Evolutionary conservation across 2,329 filamentous ascomycete species (phyloP).

Genomic region (Nemania bipapillata): DNA sequence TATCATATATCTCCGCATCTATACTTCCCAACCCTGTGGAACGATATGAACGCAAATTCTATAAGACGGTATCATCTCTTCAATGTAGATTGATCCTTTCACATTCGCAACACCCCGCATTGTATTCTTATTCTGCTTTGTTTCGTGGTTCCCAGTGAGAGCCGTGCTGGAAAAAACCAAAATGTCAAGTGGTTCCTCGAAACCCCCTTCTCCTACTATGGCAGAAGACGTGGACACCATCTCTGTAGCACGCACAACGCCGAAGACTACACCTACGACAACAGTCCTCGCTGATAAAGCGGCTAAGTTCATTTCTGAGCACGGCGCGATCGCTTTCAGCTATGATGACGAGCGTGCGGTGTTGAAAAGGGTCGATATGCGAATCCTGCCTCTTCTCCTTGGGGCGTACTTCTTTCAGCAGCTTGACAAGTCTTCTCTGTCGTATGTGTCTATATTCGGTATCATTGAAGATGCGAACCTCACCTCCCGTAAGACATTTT

Average conservation of each 20-base stretch:
- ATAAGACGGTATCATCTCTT: background rate
- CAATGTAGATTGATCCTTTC: background rate
- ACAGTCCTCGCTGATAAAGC: slow-evolving; percentile 54
- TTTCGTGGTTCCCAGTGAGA: background rate
- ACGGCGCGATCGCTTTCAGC: slow-evolving; percentile 56
- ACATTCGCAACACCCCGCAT: background rate
- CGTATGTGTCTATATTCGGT: slow-evolving; percentile 62
- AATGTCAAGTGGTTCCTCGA: slow-evolving; percentile 39
- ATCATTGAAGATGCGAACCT: slow-evolving; percentile 50
- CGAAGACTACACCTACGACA: slow-evolving; percentile 22
- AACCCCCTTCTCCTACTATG: slow-evolving; percentile 20
- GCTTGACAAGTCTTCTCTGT: slow-evolving; percentile 62
- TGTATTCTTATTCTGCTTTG: background rate
- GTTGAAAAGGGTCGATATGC: slow-evolving; percentile 60
- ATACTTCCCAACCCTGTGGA: background rate
- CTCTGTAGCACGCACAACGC: slow-evolving; percentile 23
- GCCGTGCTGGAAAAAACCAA: background rate
- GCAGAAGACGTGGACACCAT: slow-evolving; percentile 40
- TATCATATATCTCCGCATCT: slow-evolving; percentile 19
- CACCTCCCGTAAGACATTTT: slow-evolving; percentile 33
- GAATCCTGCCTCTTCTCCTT: slow-evolving; percentile 63
- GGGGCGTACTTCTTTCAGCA: slow-evolving; percentile 69
- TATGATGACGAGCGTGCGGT: slow-evolving; percentile 62
- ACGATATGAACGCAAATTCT: slow-evolving; percentile 10
- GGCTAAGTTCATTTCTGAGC: slow-evolving; percentile 58